Evolutionary conservation across 2,329 filamentous ascomycete genomes (phyloP), one percentile per base, ranked within the genome.

Genomic region (Gnomoniopsis sp.): DNA sequence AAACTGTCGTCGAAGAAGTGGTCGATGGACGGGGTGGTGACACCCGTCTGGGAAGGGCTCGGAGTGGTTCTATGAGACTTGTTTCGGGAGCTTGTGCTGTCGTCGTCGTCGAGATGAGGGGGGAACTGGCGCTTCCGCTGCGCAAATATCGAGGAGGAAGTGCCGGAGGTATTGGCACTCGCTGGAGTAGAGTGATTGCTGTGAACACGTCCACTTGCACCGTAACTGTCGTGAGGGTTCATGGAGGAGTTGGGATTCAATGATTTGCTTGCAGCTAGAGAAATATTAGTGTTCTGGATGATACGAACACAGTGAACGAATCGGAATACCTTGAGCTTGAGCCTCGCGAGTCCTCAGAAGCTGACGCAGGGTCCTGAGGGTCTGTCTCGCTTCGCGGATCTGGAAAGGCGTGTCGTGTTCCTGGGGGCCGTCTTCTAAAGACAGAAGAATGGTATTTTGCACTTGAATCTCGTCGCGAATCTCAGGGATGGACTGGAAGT

Each of bases 391-490:
- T 34, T 74, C 71, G 38, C 68, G 69, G 33, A 72, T 68, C 11
- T 62, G 53, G 30, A 63, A 53, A 14, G 64, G 53, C 14, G 65
- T 65, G n/a, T 59, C 60, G 19, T 55, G 59, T 19, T 70, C 61
- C 11, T 64, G 49, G 3, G 68, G 64, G 2, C 65, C 57, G 48
- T 72, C 69, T 43, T 66, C 64, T n/a, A 82, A 71, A 2, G 78
- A 80, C 8, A 66, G 63, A 3, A 81, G 68, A 21, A 81, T 71
- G 52, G 76, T 74, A 49, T 69, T 69, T 59, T 79, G 74, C 21
- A 79, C 69, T 34, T 65, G 69, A 60, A 81, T 66, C 57, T 80
- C 77, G 50, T 78, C 75, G 19, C 63, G 63, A 21, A 79, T 63
- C 19, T 65, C 67, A 49, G 69, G 65, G 19, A 70, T 43, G 34